Base-by-base conservation (phyloP, 176 grass and related monocot species). In the Carex kokanica region DNA sequence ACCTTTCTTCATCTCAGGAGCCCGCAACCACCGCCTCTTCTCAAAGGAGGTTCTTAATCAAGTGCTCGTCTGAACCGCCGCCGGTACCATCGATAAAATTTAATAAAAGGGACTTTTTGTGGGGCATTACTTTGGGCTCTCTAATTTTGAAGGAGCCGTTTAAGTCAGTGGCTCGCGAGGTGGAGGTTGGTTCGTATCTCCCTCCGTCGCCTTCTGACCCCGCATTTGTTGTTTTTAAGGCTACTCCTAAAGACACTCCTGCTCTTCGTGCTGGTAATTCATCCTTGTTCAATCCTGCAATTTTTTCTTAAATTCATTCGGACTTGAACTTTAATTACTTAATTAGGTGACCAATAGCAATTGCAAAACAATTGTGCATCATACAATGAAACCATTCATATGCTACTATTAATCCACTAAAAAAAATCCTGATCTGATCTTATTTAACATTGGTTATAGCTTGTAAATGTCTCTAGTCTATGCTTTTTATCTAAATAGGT, bases 241-340 rank as follows among this genome's bases (percentile, higher is more conserved):
- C 95, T 82, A 91, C 88, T 10, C 9, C 92, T 53, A 98, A 95
- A 79, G 95, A 98, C 66, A 98, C 95, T 34, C 95, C 95, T 14
- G 92, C 95, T 53, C 92, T 98, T 63, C 95, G 95, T 40, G 95
- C 92, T 58, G 92, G 95, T 98, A 86, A 91, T 13, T 68, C 16
- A 13, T 86, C 3, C 34, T 32, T 20, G 8, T 15, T 32, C 12
- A 56, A 13, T 21, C 12, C 5, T n/a, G 47, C 45, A 29, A 27
- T 12, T 38, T 83, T 21, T 23, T 62, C 21, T n/a, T 58, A 58
- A 58, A 58, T 58, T 58, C 15, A 58, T 56, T 16, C 6, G 5
- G 54, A 56, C 16, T 56, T 18, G 54, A 17, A 16, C 63, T 38
- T 38, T 38, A 38, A 65, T 65, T 65, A 68, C 31, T 68, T 18